Evolutionary conservation across 352 stramenopile genomes (phyloP).

Genomic region (Sclerospora graminicola): DNA sequence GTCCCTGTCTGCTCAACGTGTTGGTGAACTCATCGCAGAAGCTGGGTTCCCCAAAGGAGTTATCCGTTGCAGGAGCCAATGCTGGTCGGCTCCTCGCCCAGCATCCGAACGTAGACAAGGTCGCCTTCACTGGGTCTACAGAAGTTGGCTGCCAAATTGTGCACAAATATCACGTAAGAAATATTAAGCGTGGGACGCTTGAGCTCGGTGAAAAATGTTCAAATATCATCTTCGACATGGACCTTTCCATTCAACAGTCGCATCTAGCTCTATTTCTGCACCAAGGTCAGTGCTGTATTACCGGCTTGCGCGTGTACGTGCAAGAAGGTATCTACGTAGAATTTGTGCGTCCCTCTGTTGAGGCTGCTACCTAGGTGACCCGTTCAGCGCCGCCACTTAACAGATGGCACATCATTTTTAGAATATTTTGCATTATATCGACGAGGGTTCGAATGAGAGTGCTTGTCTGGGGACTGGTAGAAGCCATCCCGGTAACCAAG

Average conservation of each 20-base stretch:
- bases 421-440: slow-evolving; percentile 78
- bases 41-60: background rate
- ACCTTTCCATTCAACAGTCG: slow-evolving; percentile 37
- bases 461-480: slow-evolving; percentile 77
- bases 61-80: background rate
- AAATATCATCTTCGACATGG: slow-evolving; percentile 70
- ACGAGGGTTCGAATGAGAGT: slow-evolving; percentile 73
- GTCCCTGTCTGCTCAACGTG: background rate
- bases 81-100: slow-evolving; percentile 35
- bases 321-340: slow-evolving; percentile 84
- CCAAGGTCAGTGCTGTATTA: slow-evolving; percentile 83
- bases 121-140: slow-evolving; percentile 72
- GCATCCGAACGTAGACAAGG: slow-evolving; percentile 65
- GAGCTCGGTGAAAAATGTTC: slow-evolving; percentile 58
- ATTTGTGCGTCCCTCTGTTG: slow-evolving; percentile 59
- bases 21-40: background rate
- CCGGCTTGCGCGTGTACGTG: slow-evolving; percentile 83
- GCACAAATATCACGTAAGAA: slow-evolving; percentile 26
- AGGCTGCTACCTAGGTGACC: slow-evolving; percentile 46
- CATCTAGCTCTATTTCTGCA: slow-evolving; percentile 75
- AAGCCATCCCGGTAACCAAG: slow-evolving; percentile 46
- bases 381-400: slow-evolving; percentile 26
- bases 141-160: slow-evolving; percentile 56
- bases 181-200: too few species aligned
- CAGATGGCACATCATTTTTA: slow-evolving; percentile 68